Evolutionary conservation across 805 yeast species (phyloP).

Genomic region (Starmerella sirachaensis): DNA sequence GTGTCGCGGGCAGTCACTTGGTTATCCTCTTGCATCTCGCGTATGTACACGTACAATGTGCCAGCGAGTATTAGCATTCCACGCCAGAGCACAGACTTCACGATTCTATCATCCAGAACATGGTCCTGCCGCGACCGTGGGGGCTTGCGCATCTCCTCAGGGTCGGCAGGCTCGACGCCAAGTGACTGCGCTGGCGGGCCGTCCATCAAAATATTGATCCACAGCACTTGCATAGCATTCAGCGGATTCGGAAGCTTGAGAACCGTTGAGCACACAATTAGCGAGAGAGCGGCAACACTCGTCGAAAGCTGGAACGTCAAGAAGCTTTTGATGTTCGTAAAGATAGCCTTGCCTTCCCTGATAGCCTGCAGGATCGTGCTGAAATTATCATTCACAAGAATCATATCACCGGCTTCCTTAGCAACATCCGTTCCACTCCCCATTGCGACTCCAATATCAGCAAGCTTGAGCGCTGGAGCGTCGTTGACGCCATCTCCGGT

Average conservation of each 20-base stretch:
- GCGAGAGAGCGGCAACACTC: conserved; percentile 83
- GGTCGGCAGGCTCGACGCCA: conserved; percentile 96
- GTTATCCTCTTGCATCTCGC: conserved; percentile 70
- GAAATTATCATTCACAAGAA: conserved; percentile 91
- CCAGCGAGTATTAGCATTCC: conserved; percentile 72
- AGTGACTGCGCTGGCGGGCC: conserved; percentile 98
- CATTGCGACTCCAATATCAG: conserved; percentile 91
- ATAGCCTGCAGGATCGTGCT: conserved; percentile 87
- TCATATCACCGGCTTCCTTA: conserved; percentile 97
- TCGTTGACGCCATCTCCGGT: conserved; percentile 99
- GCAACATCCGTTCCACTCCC: conserved; percentile 94
- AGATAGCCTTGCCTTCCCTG: conserved; percentile 95
- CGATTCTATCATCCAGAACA: conserved; percentile 58
- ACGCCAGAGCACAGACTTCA: conserved; percentile 62
- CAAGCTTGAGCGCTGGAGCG: conserved; percentile 94
- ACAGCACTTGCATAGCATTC: conserved; percentile 94
- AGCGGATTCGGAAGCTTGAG: conserved; percentile 85
- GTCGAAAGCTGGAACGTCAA: conserved; percentile 93
- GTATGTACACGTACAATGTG: conserved; percentile 72
- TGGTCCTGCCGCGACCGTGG: conserved; percentile 82
- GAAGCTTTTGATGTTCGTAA: conserved; percentile 88
- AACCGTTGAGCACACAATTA: conserved; percentile 77
- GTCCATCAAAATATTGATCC: conserved; percentile 97
- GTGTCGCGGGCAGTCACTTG: conserved; percentile 88
- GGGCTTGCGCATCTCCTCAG: conserved; percentile 90